Base-by-base conservation (phyloP, 2,329 filamentous ascomycete species). In the Penicillium sp. region DNA sequence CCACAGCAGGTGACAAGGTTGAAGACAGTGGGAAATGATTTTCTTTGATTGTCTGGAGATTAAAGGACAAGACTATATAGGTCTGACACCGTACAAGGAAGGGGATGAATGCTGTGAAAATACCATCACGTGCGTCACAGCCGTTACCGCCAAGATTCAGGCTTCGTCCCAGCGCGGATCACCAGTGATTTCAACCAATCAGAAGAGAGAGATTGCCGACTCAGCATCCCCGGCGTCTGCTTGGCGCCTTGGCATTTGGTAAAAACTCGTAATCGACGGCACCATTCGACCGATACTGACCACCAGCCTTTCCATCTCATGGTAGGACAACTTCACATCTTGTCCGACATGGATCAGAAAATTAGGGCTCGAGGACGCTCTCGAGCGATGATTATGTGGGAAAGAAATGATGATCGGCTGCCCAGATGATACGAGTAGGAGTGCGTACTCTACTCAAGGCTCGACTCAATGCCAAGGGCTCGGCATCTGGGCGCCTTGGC, bases 401-500 rank as follows among this genome's bases (percentile, higher is more conserved):
- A 24, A 44, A 31, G 42, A 34, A 40, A 40, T 24, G 31, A 50
- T 49, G 22, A 27, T 27, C 24, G 24, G 1, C 24, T 27, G 22
- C 18, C 50, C 5, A n/a, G 18, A 21, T 16, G 14, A n/a, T 16
- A 24, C 32, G 16, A 18, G 22, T 40, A 40, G 11, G 38, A 29
- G 31, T 40, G 10, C 29, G 52, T 48, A 45, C 22, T 24, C 39
- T 42, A 31, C 43, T 53, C 24, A 54, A 46, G 50, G 46, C 45
- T 58, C 54, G 53, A 58, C 50, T 54, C 52, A 55, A 62, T 63
- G 66, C 66, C 66, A 68, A 69, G 66, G 60, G 56, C 65, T 69
- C 59, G 66, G 66, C 66, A 64, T 61, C 66, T 69, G 61, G 66
- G 66, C 66, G 56, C 32, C 63, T 63, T 64, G 65, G 62, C 61